phyloP scores from a whole-genome alignment of 2,329 filamentous ascomycete species.

The Pseudocercospora crystallina region DNA sequence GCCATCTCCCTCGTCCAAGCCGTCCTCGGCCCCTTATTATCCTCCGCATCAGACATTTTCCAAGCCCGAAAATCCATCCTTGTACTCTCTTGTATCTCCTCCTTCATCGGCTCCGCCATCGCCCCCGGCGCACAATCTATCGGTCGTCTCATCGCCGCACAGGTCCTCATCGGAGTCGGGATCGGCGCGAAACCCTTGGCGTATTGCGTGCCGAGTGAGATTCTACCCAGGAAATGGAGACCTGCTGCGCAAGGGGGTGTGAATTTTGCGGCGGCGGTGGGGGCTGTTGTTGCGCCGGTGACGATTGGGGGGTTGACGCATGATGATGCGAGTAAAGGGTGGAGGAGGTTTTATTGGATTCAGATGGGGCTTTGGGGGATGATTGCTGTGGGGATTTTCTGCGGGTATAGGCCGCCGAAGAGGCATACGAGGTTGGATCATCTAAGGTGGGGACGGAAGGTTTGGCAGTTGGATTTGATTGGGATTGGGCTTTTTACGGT shows the following conservation, averaged over 20 bases:
- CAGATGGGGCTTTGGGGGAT: constrained; percentile 19
- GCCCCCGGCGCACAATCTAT: constrained; percentile 17
- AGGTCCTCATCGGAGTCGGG: constrained; percentile 18
- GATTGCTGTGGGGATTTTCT: constrained; percentile 15
- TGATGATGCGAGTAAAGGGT: constrained; percentile 9
- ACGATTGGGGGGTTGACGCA: too few species aligned
- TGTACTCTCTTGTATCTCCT: constrained; percentile 8
- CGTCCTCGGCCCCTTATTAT: constrained; percentile 15
- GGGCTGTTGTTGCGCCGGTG: constrained; percentile 1
- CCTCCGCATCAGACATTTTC: constrained; percentile 22
- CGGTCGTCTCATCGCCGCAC: constrained; percentile 16
- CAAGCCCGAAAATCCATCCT: constrained; percentile 21
- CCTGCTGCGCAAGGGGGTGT: constrained; percentile 6
- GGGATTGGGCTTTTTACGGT: constrained; percentile 23
- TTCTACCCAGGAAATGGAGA: constrained; percentile 19
- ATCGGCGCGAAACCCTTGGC: constrained; percentile 17
- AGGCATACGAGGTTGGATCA: constrained; percentile 4
- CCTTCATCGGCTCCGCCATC: constrained; percentile 20
- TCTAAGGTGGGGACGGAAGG: constrained; percentile 13
- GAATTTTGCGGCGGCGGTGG: constrained; percentile 11
- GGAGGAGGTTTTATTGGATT: constrained; percentile 22
- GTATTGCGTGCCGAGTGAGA: constrained; percentile 19
- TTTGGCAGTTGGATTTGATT: constrained; percentile 19
- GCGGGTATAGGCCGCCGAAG: constrained; percentile 21
- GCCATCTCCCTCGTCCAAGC: constrained; percentile 20